These are phyloP conservation scores for Neurospora sp. DNA, from an alignment of 495 filamentous ascomycete genomes.

Conservation along the genomic window DNA sequence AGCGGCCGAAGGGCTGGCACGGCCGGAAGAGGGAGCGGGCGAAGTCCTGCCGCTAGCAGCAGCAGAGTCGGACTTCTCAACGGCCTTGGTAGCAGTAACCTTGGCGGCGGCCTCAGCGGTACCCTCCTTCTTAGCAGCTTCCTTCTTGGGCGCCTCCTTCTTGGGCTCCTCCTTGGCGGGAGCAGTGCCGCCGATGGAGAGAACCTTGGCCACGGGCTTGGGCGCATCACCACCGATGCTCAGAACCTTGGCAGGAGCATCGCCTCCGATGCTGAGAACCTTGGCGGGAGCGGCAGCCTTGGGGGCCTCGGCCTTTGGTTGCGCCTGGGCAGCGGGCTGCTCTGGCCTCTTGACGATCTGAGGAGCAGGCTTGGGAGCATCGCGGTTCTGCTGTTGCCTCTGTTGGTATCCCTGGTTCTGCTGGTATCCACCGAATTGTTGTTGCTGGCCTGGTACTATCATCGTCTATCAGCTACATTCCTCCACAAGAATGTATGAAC, in stretches of 20 bases:
- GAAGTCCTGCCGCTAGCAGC: slow-evolving; percentile 60
- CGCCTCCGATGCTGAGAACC: slow-evolving; percentile 48
- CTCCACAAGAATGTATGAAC: neutral
- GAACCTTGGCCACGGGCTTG: slow-evolving; percentile 53
- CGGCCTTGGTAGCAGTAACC: slow-evolving; percentile 53
- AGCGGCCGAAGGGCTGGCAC: slow-evolving; percentile 55
- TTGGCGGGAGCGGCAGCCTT: slow-evolving; percentile 38
- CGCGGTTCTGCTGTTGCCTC: slow-evolving; percentile 45
- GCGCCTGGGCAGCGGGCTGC: slow-evolving; percentile 29
- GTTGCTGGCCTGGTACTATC: slow-evolving; percentile 20
- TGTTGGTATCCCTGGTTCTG: slow-evolving; percentile 46
- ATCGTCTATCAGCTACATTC: slow-evolving; percentile 19
- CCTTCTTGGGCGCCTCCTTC: slow-evolving; percentile 25
- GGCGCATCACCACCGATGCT: slow-evolving; percentile 37
- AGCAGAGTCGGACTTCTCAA: slow-evolving; percentile 78
- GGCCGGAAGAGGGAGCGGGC: slow-evolving; percentile 66
- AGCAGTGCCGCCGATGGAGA: slow-evolving; percentile 49
- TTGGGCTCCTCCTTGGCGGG: slow-evolving; percentile 22
- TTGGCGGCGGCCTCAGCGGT: slow-evolving; percentile 50
- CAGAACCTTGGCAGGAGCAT: slow-evolving; percentile 25
- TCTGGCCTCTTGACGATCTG: slow-evolving; percentile 59
- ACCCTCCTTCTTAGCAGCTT: slow-evolving; percentile 27
- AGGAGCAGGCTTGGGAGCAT: slow-evolving; percentile 42
- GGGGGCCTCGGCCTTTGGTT: slow-evolving; percentile 23
- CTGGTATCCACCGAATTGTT: slow-evolving; percentile 25